Conservation (phyloP, 768 basidiomycete species). For the Infundibulicybe gibba region DNA sequence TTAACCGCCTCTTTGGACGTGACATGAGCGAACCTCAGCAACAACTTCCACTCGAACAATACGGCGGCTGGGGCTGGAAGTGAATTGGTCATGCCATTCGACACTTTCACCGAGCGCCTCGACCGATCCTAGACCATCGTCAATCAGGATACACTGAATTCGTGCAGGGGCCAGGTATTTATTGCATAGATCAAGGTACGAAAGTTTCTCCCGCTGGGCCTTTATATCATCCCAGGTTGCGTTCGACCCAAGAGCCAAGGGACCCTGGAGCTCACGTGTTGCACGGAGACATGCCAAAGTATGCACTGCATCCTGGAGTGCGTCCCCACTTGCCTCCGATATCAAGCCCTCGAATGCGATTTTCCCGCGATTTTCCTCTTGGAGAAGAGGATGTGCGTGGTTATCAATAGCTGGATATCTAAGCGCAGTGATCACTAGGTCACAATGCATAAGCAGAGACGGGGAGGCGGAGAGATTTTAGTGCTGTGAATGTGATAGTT, state of each 20-base stretch:
- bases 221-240: slow-evolving; percentile 62
- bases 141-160: slow-evolving; percentile 70
- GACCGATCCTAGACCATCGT: slow-evolving; percentile 62
- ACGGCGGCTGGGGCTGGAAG: slow-evolving; percentile 46
- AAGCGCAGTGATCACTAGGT: slow-evolving; percentile 24
- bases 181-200: slow-evolving; percentile 57
- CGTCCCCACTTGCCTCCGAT: slow-evolving; percentile 58
- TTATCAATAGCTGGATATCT: slow-evolving; percentile 67
- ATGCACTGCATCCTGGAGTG: slow-evolving; percentile 47
- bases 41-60: slow-evolving; percentile 68
- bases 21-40: slow-evolving; percentile 57
- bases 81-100: slow-evolving; percentile 62
- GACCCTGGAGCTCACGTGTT: slow-evolving; percentile 44
- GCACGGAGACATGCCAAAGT: slow-evolving; percentile 63
- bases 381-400: slow-evolving; percentile 72
- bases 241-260: slow-evolving; percentile 38
- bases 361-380: slow-evolving; percentile 33
- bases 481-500: too few relatives aligned
- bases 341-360: slow-evolving; percentile 62
- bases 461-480: too few relatives aligned
- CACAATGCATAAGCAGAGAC: not conserved
- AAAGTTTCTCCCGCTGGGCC: slow-evolving; percentile 30
- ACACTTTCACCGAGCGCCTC: slow-evolving; percentile 44
- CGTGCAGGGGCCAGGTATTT: slow-evolving; percentile 48
- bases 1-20: not conserved